Conservation (phyloP, 108 stramenopile genomes). For the Stephanodiscus triporus region DNA sequence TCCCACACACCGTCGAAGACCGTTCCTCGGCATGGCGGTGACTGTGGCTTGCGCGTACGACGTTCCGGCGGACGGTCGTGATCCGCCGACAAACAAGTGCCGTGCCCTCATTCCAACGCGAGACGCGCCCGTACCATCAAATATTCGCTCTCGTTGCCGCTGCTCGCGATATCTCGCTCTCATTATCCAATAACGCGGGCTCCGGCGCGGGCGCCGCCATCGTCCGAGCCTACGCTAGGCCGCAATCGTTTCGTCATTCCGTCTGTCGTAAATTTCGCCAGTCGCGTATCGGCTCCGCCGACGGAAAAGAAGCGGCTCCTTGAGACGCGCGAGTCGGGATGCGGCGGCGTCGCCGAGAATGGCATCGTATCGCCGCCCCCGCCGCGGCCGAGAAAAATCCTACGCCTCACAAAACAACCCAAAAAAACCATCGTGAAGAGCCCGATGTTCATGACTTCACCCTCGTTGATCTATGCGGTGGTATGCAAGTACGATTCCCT, state of each 20-base stretch:
- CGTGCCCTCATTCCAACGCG: neutral
- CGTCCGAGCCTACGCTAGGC: no score
- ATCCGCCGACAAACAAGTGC: neutral
- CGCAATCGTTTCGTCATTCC: no score
- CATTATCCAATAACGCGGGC: neutral
- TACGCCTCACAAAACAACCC: neutral
- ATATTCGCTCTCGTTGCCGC: neutral
- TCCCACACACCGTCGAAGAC: no score
- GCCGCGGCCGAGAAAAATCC: neutral
- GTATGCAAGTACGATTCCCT: slow-evolving; percentile 16
- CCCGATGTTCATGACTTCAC: slow-evolving; percentile 23
- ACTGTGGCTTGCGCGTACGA: no score
- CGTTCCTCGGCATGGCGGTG: no score
- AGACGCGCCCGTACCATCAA: neutral
- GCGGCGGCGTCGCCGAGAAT: neutral
- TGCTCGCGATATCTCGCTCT: neutral
- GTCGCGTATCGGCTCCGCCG: no score
- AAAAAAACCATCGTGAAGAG: slow-evolving; percentile 17
- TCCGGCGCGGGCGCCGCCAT: no score
- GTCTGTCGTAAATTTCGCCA: no score
- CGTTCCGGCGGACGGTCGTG: no score
- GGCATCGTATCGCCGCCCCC: neutral
- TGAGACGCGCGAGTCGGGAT: neutral
- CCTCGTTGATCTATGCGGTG: slow-evolving; percentile 14
- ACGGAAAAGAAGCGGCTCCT: neutral